phyloP scores from a whole-genome alignment of 2,329 filamentous ascomycete genomes.

The Chaetomium olivaceum region DNA sequence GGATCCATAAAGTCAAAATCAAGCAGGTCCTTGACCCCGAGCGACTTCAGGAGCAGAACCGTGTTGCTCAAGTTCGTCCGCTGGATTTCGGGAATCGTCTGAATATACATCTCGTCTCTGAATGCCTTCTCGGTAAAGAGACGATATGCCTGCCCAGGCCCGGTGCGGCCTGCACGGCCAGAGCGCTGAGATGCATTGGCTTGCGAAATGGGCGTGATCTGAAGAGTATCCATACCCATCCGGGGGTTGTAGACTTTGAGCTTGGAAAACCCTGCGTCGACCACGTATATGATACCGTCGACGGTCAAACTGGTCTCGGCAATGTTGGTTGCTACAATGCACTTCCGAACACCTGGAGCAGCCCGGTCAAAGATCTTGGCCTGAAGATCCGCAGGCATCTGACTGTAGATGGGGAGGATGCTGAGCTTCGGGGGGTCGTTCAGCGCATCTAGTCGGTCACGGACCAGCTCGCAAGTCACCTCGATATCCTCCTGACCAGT shows the following conservation, averaged over 20 bases:
- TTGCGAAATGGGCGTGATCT: slow-evolving; percentile 96
- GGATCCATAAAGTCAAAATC: slow-evolving; percentile 99
- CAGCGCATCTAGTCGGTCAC: slow-evolving; percentile 80
- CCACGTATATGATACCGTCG: slow-evolving; percentile 98
- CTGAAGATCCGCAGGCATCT: slow-evolving; percentile 97
- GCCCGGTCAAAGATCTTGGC: slow-evolving; percentile 97
- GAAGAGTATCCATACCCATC: slow-evolving; percentile 98
- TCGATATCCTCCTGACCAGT: slow-evolving; percentile 99
- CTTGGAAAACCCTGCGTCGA: slow-evolving; percentile 94
- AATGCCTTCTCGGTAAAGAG: slow-evolving; percentile 93
- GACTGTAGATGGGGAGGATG: slow-evolving; percentile 96
- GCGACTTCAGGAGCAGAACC: slow-evolving; percentile 87
- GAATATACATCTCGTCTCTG: slow-evolving; percentile 92
- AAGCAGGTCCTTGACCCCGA: slow-evolving; percentile 89
- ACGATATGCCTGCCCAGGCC: slow-evolving; percentile 91
- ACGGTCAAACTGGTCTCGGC: slow-evolving; percentile 97
- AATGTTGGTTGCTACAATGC: slow-evolving; percentile 98
- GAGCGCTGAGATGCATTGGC: slow-evolving; percentile 93
- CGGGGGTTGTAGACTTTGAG: slow-evolving; percentile 98
- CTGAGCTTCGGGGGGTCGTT: slow-evolving; percentile 94
- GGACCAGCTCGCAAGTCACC: slow-evolving; percentile 88
- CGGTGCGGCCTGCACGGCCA: slow-evolving; percentile 89
- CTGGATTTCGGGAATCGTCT: slow-evolving; percentile 97
- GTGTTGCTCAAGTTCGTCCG: slow-evolving; percentile 95
- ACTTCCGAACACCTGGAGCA: slow-evolving; percentile 86